Evolutionary conservation across 228 moss, liverwort and hornwort genomes (phyloP), one percentile per base, ranked within the genome.

Genomic region (Sphagnum fallax): DNA sequence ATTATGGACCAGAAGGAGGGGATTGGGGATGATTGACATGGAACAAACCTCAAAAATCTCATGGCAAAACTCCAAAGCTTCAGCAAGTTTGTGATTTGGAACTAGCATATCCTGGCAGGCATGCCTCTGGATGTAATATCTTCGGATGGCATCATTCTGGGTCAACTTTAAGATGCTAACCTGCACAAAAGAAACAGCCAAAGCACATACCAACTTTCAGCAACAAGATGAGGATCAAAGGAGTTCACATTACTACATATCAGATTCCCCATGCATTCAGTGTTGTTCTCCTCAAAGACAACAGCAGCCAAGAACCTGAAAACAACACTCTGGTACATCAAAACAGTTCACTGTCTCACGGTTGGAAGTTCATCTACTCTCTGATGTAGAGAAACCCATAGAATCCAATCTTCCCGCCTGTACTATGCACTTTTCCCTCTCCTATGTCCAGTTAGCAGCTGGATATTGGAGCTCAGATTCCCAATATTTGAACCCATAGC

Each of bases 101-200:
- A 88, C 84, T 1, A 88, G 79, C 76, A 88, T 58, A 61, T 88
- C 88, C 69, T 88, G 88, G 67, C 88, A 88, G 60, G 88, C 88
- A 69, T 88, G 88, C 18, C 88, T 72, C 50, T 88, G 88, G 18
- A 80, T 74, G 68, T 88, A 88, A 53, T 88, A 88, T 63, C 70
- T 74, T 6, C 82, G 79, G 70, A 88, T 88, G 16, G 82, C 80
- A 50, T 84, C 84, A 65, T 74, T 84, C 69, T 82, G 82, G 8
- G 84, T 84, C 70, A 84, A 65, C 72, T 88, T 88, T 47, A 88
- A 72, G 48, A 88, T 68, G 73, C 88, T 88, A 52, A 88, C 88
- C 82, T 82, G 79, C 51, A 47, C 53, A 62, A 10, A 59, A 55
- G 16, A 11, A 52, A 53, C 10, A 47, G 32, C n/a, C 52, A 63